Percentiles rank a stretch among this genome's conserved stretches.
Evolutionary conservation across 345 rosid species (phyloP).

Genomic region (Toxicodendron radicans): DNA sequence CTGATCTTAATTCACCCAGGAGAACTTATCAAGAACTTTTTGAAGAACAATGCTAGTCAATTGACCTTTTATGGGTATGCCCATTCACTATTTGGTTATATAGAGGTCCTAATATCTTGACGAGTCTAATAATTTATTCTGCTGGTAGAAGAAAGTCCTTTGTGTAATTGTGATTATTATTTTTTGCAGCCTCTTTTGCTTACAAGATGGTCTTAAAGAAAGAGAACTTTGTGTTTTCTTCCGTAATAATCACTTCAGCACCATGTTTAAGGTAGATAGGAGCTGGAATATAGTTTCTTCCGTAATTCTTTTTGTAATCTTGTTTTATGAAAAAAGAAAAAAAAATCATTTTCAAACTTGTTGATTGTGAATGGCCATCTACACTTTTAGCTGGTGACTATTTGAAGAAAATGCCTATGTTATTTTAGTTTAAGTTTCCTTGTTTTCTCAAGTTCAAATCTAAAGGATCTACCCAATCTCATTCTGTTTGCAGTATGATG

Average conservation of each 20-base stretch:
- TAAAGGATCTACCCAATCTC: not conserved
- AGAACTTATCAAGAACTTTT: constrained; percentile 69
- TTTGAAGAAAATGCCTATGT: constrained; percentile 10
- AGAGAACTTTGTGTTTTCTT: constrained; percentile 95
- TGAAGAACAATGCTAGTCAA: constrained; percentile 86
- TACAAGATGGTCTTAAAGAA: constrained; percentile 91
- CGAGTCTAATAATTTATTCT: not conserved
- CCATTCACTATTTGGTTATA: constrained; percentile 16
- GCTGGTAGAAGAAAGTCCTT: constrained; percentile 14
- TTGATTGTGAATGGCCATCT: constrained; percentile 9
- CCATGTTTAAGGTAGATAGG: constrained; percentile 93
- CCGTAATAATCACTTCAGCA: constrained; percentile 97
- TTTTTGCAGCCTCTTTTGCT: constrained; percentile 75
- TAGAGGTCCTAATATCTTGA: constrained; percentile 7
- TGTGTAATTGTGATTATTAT: not conserved
- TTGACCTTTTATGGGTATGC: constrained; percentile 87
- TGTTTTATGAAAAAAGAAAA: too few species aligned
- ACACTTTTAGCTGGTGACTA: not conserved
- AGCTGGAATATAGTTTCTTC: constrained; percentile 10
- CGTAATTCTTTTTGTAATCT: constrained; percentile 2
- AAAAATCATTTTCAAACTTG: not conserved
- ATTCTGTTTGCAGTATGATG: constrained; percentile 68
- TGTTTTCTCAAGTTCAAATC: not conserved
- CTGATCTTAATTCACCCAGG: constrained; percentile 48
- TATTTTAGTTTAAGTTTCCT: not conserved